Evolutionary conservation across 495 filamentous ascomycete genomes (phyloP).

Genomic region (Aspergillus sclerotioniger): DNA sequence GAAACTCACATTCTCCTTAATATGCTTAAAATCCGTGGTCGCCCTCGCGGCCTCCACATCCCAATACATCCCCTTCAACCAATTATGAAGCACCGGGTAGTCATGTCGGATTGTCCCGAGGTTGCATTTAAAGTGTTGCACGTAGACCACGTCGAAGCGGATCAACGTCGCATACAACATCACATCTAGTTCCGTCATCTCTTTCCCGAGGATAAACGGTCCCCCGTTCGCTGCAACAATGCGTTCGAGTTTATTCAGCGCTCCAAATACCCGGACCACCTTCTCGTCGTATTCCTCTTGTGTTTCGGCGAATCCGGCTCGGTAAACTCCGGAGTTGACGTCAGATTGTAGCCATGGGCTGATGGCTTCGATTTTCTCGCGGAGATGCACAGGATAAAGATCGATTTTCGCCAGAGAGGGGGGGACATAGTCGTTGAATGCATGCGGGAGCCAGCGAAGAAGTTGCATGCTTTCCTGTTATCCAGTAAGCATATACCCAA

Average conservation of each 20-base stretch:
- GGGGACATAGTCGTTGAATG: conserved; percentile 45
- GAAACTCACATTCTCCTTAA: conserved; percentile 54
- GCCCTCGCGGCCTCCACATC: conserved; percentile 46
- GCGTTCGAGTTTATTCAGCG: conserved; percentile 53
- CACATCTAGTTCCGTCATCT: conserved; percentile 53
- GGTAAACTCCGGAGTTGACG: conserved; percentile 54
- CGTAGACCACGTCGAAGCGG: conserved; percentile 51
- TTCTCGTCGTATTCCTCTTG: conserved; percentile 48
- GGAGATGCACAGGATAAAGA: conserved; percentile 46
- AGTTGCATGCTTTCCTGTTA: conserved; percentile 49
- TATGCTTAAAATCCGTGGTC: conserved; percentile 57
- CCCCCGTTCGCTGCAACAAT: conserved; percentile 41
- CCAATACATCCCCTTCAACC: conserved; percentile 54
- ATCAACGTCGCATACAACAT: conserved; percentile 49
- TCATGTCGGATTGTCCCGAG: conserved; percentile 51
- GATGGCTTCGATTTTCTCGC: conserved; percentile 42
- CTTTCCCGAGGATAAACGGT: conserved; percentile 45
- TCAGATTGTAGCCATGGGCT: conserved; percentile 44
- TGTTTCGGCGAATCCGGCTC: conserved; percentile 49
- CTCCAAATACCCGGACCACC: conserved; percentile 44
- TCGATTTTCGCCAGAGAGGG: conserved; percentile 27
- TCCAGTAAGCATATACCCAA: background rate
- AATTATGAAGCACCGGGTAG: conserved; percentile 51
- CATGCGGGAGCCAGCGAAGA: conserved; percentile 47
- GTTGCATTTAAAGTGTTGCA: conserved; percentile 59